These are phyloP conservation scores for Purpureocillium lavendulum DNA, from an alignment of 2,329 filamentous ascomycete genomes.

Conservation along the genomic window DNA sequence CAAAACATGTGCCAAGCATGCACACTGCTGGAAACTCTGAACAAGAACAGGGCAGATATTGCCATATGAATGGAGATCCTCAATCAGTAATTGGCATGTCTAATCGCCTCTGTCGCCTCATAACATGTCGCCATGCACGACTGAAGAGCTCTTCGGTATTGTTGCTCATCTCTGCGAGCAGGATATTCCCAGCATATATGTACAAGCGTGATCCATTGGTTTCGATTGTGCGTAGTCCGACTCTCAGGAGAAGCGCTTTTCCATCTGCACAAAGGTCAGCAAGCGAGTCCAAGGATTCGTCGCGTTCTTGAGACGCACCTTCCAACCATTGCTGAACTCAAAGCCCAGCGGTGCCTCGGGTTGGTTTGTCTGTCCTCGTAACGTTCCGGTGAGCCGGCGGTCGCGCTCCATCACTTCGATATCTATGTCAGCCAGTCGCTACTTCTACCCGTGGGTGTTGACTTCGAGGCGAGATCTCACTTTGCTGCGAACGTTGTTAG, in stretches of 20 bases:
- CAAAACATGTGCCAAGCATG: conserved; percentile 93
- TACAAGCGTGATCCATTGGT: too few species aligned
- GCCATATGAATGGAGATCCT: conserved; percentile 29
- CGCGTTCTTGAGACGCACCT: conserved; percentile 28
- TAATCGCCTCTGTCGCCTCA: too few species aligned
- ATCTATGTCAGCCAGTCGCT: conserved; percentile 1
- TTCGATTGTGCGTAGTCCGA: too few species aligned
- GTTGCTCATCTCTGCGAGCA: too few species aligned
- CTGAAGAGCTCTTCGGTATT: too few species aligned
- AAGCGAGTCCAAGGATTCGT: background rate
- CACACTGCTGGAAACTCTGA: conserved; percentile 78
- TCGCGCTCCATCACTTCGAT: conserved; percentile 57
- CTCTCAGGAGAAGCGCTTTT: conserved; percentile 40
- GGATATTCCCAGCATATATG: too few species aligned
- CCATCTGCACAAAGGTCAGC: conserved; percentile 31
- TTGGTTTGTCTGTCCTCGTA: conserved; percentile 50
- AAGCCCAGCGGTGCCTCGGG: conserved; percentile 49
- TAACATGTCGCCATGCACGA: too few species aligned
- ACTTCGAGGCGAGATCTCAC: conserved; percentile 23
- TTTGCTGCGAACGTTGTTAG: conserved; percentile 41
- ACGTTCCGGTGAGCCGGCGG: conserved; percentile 47
- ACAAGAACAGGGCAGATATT: conserved; percentile 64
- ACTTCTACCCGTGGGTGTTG: background rate
- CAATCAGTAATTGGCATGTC: too few species aligned
- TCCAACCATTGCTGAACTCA: conserved; percentile 57